Conservation (phyloP, 2,329 filamentous ascomycete species). For the Lomentospora prolificans region DNA sequence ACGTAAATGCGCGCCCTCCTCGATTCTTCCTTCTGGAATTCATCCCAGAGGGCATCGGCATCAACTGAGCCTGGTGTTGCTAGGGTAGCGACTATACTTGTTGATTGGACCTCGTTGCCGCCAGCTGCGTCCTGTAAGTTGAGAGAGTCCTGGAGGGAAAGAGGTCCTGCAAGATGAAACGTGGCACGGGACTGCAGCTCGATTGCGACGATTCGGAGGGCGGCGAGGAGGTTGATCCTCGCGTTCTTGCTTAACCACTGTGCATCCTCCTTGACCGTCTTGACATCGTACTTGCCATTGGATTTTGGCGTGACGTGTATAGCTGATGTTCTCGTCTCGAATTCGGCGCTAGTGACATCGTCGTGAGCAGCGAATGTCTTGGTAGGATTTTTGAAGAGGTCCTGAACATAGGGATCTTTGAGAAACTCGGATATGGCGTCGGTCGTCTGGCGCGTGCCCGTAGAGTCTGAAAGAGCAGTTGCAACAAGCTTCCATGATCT, state of each 20-base stretch:
- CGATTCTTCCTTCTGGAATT: slow-evolving; percentile 53
- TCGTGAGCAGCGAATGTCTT: slow-evolving; percentile 57
- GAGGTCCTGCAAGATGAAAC: slow-evolving; percentile 58
- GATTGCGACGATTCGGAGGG: slow-evolving; percentile 67
- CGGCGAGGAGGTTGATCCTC: slow-evolving; percentile 69
- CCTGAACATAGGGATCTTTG: slow-evolving; percentile 55
- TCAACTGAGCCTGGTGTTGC: slow-evolving; percentile 36
- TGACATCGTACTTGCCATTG: slow-evolving; percentile 60
- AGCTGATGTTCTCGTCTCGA: slow-evolving; percentile 76
- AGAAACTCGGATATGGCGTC: slow-evolving; percentile 58
- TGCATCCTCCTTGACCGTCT: slow-evolving; percentile 74
- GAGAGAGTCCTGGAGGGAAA: slow-evolving; percentile 68
- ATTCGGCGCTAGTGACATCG: slow-evolving; percentile 55
- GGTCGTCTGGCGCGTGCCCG: slow-evolving; percentile 43
- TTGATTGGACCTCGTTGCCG: slow-evolving; percentile 47
- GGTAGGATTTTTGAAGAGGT: slow-evolving; percentile 59
- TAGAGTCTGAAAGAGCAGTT: slow-evolving; percentile 45
- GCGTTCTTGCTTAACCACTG: slow-evolving; percentile 75
- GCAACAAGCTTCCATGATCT: slow-evolving; percentile 56
- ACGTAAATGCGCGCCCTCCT: slow-evolving; percentile 59
- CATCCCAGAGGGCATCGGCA: slow-evolving; percentile 42
- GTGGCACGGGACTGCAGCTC: slow-evolving; percentile 77
- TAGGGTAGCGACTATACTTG: slow-evolving; percentile 45
- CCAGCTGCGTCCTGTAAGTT: slow-evolving; percentile 68
- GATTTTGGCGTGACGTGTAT: slow-evolving; percentile 68